Conservation (phyloP, 371 early-diverging fungal genomes). For the Blakeslea trispora region DNA sequence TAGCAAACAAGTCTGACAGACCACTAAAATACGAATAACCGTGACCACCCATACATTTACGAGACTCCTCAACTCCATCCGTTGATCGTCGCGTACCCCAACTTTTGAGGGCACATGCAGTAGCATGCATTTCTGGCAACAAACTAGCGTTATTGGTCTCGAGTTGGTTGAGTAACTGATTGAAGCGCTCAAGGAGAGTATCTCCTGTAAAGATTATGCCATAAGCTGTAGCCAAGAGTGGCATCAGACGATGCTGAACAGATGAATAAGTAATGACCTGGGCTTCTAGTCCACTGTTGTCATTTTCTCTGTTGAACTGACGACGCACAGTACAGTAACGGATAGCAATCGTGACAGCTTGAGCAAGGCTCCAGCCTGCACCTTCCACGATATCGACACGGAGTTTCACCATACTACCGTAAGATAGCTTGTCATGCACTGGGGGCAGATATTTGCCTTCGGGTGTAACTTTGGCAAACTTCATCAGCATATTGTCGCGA, state of each 20-base stretch:
- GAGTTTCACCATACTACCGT: slow-evolving; percentile 77
- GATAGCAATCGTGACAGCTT: slow-evolving; percentile 69
- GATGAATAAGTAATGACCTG: slow-evolving; percentile 77
- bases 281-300: slow-evolving; percentile 45
- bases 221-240: slow-evolving; percentile 69
- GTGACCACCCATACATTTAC: slow-evolving; percentile 84
- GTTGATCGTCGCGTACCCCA: slow-evolving; percentile 69
- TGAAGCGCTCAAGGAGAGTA: slow-evolving; percentile 53
- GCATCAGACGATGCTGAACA: slow-evolving; percentile 74
- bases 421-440: slow-evolving; percentile 65
- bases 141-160: slow-evolving; percentile 41
- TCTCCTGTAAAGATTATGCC: slow-evolving; percentile 65
- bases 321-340: slow-evolving; percentile 77
- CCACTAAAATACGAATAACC: slow-evolving; percentile 79
- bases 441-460: slow-evolving; percentile 64
- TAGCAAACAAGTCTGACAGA: slow-evolving; percentile 66
- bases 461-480: slow-evolving; percentile 68
- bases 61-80: slow-evolving; percentile 76
- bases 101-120: slow-evolving; percentile 77
- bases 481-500: slow-evolving; percentile 79
- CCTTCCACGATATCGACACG: slow-evolving; percentile 68
- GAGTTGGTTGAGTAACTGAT: slow-evolving; percentile 55
- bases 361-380: slow-evolving; percentile 52
- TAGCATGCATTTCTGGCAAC: slow-evolving; percentile 80
- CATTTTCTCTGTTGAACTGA: slow-evolving; percentile 51